These are phyloP conservation scores for Viridothelium virens DNA, from an alignment of 495 filamentous ascomycete genomes.

Conservation along the genomic window DNA sequence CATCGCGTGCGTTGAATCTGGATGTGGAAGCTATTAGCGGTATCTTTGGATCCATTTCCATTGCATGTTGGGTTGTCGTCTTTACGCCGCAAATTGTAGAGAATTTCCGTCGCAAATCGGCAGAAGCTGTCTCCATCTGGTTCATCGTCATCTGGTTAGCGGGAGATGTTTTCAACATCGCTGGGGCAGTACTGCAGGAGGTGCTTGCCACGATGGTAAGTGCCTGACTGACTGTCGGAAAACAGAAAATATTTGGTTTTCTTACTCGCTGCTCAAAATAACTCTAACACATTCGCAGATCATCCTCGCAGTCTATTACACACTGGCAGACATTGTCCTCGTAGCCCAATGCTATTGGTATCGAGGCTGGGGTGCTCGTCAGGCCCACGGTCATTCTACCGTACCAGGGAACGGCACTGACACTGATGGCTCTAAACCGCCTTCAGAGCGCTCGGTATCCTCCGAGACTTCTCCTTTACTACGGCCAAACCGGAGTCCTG, in stretches of 20 bases:
- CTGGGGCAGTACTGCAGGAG: constrained; percentile 85
- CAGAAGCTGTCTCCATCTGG: constrained; percentile 79
- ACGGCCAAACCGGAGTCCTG: background rate
- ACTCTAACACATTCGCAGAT: constrained; percentile 36
- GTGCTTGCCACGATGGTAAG: constrained; percentile 84
- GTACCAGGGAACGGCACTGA: background rate
- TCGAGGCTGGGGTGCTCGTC: constrained; percentile 46
- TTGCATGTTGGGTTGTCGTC: constrained; percentile 96
- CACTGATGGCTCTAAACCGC: background rate
- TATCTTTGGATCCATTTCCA: constrained; percentile 87
- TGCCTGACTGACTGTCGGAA: background rate
- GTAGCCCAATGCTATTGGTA: constrained; percentile 91
- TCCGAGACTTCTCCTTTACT: constrained; percentile 1
- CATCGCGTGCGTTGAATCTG: constrained; percentile 55
- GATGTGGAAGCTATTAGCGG: constrained; percentile 83
- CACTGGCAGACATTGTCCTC: constrained; percentile 82
- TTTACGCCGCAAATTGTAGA: constrained; percentile 96
- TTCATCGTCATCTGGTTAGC: constrained; percentile 87
- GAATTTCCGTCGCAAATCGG: constrained; percentile 79
- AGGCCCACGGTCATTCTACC: background rate
- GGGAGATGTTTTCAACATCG: constrained; percentile 94
- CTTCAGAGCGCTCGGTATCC: background rate
- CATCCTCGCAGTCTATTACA: constrained; percentile 92
- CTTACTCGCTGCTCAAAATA: background rate
- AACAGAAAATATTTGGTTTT: background rate